These are phyloP conservation scores for Umbelopsis sp. DNA, from an alignment of 192 early-diverging fungal species.

Conservation along the genomic window DNA sequence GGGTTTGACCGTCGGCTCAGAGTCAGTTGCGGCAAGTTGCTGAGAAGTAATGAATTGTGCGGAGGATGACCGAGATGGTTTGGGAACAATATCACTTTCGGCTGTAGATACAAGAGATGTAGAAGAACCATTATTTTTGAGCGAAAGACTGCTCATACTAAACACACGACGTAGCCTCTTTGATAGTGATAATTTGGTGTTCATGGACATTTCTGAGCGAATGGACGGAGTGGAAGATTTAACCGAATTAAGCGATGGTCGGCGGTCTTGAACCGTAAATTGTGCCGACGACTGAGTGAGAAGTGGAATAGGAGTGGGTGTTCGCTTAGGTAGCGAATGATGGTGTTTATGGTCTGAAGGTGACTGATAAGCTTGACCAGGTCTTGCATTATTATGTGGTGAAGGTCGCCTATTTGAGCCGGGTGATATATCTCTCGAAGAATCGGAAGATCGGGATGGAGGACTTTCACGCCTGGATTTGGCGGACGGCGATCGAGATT, in stretches of 20 bases:
- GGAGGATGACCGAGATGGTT: conserved; percentile 7
- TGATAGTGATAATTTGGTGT: conserved; percentile 32
- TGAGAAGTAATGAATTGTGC: not conserved
- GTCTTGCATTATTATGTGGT: not conserved
- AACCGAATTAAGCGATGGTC: conserved; percentile 27
- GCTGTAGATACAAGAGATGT: conserved; percentile 5
- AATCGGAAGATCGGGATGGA: not conserved
- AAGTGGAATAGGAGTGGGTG: not conserved
- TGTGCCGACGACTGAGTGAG: conserved; percentile 8
- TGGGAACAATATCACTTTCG: conserved; percentile 5
- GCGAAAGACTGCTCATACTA: conserved; percentile 32
- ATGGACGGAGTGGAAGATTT: conserved; percentile 20
- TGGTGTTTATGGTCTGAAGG: conserved; percentile 14
- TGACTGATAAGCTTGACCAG: not conserved
- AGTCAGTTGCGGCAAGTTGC: not conserved
- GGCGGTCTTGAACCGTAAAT: not conserved
- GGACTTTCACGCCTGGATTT: conserved; percentile 13
- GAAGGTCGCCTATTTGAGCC: not conserved
- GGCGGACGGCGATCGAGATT: not conserved
- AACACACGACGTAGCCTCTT: conserved; percentile 37
- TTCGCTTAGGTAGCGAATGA: not conserved
- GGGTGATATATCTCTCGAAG: conserved; percentile 1
- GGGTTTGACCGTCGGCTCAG: not conserved
- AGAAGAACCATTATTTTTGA: conserved; percentile 9
- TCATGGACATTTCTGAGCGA: conserved; percentile 27